A percentile compares a stretch with the other conserved stretches of the same genome.
phyloP scores from a whole-genome alignment of 139 green algal genomes.

The Pseudopediastrum boryanum region DNA sequence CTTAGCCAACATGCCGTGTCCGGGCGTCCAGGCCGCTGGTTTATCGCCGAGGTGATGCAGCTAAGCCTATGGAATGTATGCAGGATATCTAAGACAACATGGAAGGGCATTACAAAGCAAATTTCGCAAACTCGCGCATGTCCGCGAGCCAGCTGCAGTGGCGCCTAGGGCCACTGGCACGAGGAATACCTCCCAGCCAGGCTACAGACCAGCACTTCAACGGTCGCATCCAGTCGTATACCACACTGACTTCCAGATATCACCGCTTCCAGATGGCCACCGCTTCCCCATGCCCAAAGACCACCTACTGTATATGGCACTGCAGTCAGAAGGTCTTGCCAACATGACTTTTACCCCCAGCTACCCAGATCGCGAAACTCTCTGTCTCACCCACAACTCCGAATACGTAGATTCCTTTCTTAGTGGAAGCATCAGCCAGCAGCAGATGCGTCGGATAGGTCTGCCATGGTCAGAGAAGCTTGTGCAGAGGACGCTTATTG shows the following conservation, averaged over 20 bases:
- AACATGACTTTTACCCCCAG: constrained; percentile 50
- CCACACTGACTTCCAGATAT: constrained; percentile 55
- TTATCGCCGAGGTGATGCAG: too few relatives aligned
- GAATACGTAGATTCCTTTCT: constrained; percentile 47
- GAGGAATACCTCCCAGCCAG: too few relatives aligned
- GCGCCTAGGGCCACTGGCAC: too few relatives aligned
- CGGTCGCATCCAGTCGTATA: constrained; percentile 51
- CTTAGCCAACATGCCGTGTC: too few relatives aligned
- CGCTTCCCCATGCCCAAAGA: constrained; percentile 70
- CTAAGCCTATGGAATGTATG: too few relatives aligned
- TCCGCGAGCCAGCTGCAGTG: too few relatives aligned
- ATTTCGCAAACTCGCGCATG: too few relatives aligned
- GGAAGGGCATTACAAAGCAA: too few relatives aligned
- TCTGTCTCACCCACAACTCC: constrained; percentile 49
- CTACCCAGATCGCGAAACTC: constrained; percentile 42
- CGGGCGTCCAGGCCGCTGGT: too few relatives aligned
- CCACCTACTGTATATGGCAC: constrained; percentile 47
- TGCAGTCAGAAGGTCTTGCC: constrained; percentile 41
- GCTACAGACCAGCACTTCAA: too few relatives aligned
- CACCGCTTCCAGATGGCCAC: constrained; percentile 35
- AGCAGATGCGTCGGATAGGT: constrained; percentile 51
- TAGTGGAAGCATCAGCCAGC: constrained; percentile 37
- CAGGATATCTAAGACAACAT: too few relatives aligned
- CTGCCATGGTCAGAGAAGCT: constrained; percentile 57
- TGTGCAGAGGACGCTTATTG: constrained; percentile 54